Evolutionary conservation across 345 rosid species (phyloP), one percentile per base, ranked within the genome.

Genomic region (Rhizophora mangle): DNA sequence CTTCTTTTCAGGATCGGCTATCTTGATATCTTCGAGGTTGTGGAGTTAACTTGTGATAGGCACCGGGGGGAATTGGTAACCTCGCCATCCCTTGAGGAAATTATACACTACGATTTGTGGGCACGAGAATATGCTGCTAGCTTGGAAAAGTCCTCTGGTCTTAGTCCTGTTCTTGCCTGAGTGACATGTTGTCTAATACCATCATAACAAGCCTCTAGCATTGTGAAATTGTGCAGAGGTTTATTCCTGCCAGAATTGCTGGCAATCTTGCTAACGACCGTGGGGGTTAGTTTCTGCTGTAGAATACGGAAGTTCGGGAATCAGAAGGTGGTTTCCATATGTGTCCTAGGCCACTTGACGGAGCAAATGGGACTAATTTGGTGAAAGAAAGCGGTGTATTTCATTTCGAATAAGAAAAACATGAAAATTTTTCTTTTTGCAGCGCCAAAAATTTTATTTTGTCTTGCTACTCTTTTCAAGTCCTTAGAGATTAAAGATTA

Each of bases 21-120:
- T 68, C 83, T 90, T 75, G 99, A 95, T 61, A 88, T 95, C 60
- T 95, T 95, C 85, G 92, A 88, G 81, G 84, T 92, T 34, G 99
- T 92, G 77, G 99, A 95, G 79, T 72, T 86, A 55, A 92, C 99
- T 13, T 92, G 96, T 8, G 84, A 81, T 16, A 84, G 84, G 77
- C 99, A 92, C 80, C 82, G 72, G 67, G 84, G 43, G 32, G 97
- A 95, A 79, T 56, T 90, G 74, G 96, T 88, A 68, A 49, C 75
- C 49, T 60, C 85, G 2, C 99, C 96, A 3, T 85, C 96, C 53
- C 86, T 92, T 0, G 97, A 95, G 79, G 99, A 95, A 74, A 95
- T 95, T 30, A 51, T 90, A 69, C 96, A 95, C 59, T 92, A 84
- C 24, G 98, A 95, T 81, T 78, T 74, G 82, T 95, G 99, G 99